Percentiles rank a stretch among this genome's conserved stretches.
These are phyloP conservation scores for Fusarium poae DNA, from an alignment of 2,329 filamentous ascomycete species.

Conservation along the genomic window DNA sequence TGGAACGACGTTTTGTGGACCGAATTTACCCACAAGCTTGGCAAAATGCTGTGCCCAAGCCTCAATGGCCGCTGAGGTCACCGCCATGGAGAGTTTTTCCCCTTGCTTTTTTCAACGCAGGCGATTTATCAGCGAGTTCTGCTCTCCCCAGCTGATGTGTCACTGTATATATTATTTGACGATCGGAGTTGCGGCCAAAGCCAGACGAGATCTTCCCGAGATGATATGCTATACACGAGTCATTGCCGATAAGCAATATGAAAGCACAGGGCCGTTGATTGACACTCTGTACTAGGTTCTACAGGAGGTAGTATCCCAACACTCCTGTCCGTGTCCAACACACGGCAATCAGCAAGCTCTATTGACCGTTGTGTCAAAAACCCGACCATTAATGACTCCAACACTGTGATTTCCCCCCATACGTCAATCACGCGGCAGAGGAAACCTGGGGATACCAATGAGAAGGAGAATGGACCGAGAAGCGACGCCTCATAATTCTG, in stretches of 20 bases:
- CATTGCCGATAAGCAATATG: neutral
- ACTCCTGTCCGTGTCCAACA: neutral
- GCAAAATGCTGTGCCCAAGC: slow-evolving; percentile 20
- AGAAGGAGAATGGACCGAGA: slow-evolving; percentile 44
- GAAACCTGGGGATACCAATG: slow-evolving; percentile 49
- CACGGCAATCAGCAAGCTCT: neutral
- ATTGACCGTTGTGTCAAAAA: slow-evolving; percentile 4
- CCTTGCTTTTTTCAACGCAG: neutral
- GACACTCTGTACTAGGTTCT: neutral
- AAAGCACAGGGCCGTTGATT: slow-evolving; percentile 1
- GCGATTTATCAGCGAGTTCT: slow-evolving; percentile 7
- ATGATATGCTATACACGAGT: slow-evolving; percentile 7
- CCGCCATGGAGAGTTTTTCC: slow-evolving; percentile 7
- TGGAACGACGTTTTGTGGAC: slow-evolving; percentile 37
- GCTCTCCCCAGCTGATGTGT: neutral
- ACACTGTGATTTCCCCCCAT: slow-evolving; percentile 15
- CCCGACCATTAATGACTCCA: slow-evolving; percentile 6
- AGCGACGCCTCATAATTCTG: slow-evolving; percentile 39
- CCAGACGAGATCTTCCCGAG: neutral
- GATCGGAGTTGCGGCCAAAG: neutral
- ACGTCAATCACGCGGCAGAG: slow-evolving; percentile 9
- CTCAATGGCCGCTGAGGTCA: slow-evolving; percentile 27
- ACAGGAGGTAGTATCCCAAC: neutral
- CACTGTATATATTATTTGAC: neutral
- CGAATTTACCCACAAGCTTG: slow-evolving; percentile 36